A percentile compares a stretch with the other conserved stretches of the same genome.
phyloP scores from a whole-genome alignment of 257 asterid genomes.

The Hygrophila difformis region DNA sequence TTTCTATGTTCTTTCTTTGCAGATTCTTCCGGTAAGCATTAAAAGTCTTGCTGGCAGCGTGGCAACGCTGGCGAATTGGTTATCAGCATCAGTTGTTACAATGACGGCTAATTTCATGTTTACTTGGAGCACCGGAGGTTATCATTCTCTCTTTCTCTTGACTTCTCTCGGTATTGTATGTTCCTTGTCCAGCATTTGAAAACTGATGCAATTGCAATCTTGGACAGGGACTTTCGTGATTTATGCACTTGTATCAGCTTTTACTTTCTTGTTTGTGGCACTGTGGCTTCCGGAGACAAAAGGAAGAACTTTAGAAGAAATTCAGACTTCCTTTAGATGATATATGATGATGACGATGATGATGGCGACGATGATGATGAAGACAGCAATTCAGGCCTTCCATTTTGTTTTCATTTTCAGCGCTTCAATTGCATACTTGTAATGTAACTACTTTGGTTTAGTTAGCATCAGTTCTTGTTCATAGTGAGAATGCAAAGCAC shows the following conservation, averaged over 20 bases:
- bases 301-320: slow-evolving; percentile 86
- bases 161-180: background rate
- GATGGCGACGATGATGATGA: too few species aligned
- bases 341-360: too few species aligned
- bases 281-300: slow-evolving; percentile 88
- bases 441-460: too few species aligned
- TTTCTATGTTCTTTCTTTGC: slow-evolving; percentile 16
- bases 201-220: background rate
- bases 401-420: too few species aligned
- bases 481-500: too few species aligned
- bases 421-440: too few species aligned
- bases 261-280: slow-evolving; percentile 44
- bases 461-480: too few species aligned
- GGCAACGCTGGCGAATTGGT: slow-evolving; percentile 82
- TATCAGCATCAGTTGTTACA: slow-evolving; percentile 61
- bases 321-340: background rate
- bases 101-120: slow-evolving; percentile 78
- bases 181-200: background rate
- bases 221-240: slow-evolving; percentile 69
- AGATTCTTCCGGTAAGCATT: slow-evolving; percentile 88
- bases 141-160: slow-evolving; percentile 22
- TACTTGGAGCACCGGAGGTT: slow-evolving; percentile 88
- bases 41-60: slow-evolving; percentile 92
- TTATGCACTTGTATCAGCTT: slow-evolving; percentile 47
- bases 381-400: too few species aligned